phyloP scores from a whole-genome alignment of 2,329 filamentous ascomycete species.

The Colletotrichum graminicola region DNA sequence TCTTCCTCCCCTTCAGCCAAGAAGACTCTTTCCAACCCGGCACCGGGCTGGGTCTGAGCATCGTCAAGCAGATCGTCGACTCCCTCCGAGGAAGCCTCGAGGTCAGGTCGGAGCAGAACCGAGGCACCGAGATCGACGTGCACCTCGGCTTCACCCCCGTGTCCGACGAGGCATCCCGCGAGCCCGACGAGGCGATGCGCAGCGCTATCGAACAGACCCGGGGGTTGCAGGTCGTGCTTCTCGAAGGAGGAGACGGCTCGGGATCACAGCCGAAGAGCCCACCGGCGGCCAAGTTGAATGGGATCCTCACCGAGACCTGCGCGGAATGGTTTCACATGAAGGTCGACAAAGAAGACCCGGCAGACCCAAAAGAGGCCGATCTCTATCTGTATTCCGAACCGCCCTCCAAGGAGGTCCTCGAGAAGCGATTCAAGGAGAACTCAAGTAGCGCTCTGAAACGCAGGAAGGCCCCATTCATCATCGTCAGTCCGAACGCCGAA shows the following conservation, averaged over 20 bases:
- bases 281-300: constrained; percentile 46
- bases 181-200: constrained; percentile 37
- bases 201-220: constrained; percentile 37
- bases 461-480: constrained; percentile 46
- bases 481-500: constrained; percentile 49
- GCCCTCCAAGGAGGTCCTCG: constrained; percentile 44
- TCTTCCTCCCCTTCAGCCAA: constrained; percentile 74
- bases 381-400: constrained; percentile 48
- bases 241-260: constrained; percentile 34
- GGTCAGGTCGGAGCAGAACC: constrained; percentile 64
- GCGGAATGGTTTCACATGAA: constrained; percentile 53
- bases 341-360: constrained; percentile 42
- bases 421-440: constrained; percentile 42
- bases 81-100: constrained; percentile 70
- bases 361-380: constrained; percentile 40
- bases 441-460: constrained; percentile 1
- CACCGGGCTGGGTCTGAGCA: constrained; percentile 72
- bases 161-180: constrained; percentile 39
- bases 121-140: constrained; percentile 68
- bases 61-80: constrained; percentile 71
- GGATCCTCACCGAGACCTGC: constrained; percentile 49
- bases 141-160: constrained; percentile 55
- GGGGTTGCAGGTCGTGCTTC: constrained; percentile 43
- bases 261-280: constrained; percentile 8
- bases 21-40: constrained; percentile 72